phyloP scores from a whole-genome alignment of 371 early-diverging fungal species.

The Mucor circinelloides region DNA sequence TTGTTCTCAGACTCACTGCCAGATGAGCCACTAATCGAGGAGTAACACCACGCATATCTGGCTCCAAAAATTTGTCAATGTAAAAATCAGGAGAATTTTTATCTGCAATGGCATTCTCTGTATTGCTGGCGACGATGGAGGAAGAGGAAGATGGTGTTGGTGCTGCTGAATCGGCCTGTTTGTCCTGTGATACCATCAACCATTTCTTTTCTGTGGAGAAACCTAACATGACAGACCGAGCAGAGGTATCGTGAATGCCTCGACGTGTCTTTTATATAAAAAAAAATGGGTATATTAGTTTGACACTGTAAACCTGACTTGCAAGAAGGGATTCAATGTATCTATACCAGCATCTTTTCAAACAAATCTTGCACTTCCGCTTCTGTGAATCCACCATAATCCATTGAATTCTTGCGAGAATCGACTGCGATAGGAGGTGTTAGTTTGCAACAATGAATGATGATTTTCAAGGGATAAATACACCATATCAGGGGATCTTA shows the following conservation, averaged over 20 bases:
- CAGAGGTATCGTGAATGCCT: constrained; percentile 46
- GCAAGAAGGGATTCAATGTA: not conserved
- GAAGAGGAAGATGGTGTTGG: constrained; percentile 21
- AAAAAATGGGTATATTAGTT: too few species aligned
- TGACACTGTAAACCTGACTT: too few species aligned
- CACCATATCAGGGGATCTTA: not conserved
- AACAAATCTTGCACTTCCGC: constrained; percentile 47
- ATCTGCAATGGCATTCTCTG: constrained; percentile 36
- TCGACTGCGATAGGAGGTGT: constrained; percentile 4
- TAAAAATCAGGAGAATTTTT: constrained; percentile 69
- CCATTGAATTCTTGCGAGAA: constrained; percentile 14
- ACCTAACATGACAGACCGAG: constrained; percentile 41
- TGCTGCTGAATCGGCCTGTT: constrained; percentile 35
- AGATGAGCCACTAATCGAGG: constrained; percentile 62
- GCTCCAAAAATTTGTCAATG: constrained; percentile 62
- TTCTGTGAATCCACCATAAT: constrained; percentile 20
- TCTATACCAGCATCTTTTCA: constrained; percentile 55
- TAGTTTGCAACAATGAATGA: constrained; percentile 6
- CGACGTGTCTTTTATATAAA: constrained; percentile 55
- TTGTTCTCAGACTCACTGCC: constrained; percentile 70
- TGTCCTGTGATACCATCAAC: constrained; percentile 56
- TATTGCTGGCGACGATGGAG: constrained; percentile 10
- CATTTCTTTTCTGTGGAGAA: constrained; percentile 54
- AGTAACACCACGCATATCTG: constrained; percentile 62
- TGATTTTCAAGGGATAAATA: not conserved